phyloP scores from a whole-genome alignment of 169 alveolate genomes.

The Cryptosporidium felis region DNA sequence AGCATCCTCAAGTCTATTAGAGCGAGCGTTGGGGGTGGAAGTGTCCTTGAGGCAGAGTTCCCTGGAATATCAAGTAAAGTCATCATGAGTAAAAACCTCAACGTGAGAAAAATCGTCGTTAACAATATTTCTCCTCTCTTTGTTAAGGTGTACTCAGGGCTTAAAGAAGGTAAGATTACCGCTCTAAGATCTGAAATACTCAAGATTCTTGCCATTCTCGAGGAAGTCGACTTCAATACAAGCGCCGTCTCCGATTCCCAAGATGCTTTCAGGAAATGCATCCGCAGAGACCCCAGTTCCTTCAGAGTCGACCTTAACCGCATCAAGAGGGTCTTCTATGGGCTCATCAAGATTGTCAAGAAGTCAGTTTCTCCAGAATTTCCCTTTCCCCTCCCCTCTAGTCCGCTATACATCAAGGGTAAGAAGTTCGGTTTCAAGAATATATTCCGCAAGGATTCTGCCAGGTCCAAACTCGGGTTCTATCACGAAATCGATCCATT shows the following conservation, averaged over 20 bases:
- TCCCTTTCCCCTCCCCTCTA: constrained; percentile 43
- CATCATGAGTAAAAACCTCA: neutral
- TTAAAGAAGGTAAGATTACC: neutral
- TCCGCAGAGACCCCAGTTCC: neutral
- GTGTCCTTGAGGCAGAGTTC: neutral
- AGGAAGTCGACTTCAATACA: constrained; percentile 45
- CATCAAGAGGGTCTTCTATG: constrained; percentile 12
- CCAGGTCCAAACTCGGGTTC: constrained; percentile 24
- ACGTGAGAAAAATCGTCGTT: neutral
- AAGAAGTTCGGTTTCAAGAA: constrained; percentile 37
- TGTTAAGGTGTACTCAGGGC: neutral
- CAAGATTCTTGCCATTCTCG: constrained; percentile 41
- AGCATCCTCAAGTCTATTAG: neutral
- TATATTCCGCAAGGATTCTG: constrained; percentile 29
- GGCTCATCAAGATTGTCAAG: neutral
- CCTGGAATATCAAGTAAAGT: neutral
- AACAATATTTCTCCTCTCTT: constrained; percentile 15
- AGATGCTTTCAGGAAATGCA: neutral
- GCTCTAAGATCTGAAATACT: neutral
- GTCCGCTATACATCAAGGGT: constrained; percentile 64
- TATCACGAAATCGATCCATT: constrained; percentile 40
- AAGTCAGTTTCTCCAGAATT: neutral
- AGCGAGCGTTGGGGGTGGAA: neutral
- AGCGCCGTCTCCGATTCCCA: neutral
- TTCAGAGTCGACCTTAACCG: neutral